Base-by-base conservation (phyloP, 139 green algal species). In the Ulvella scutata region DNA sequence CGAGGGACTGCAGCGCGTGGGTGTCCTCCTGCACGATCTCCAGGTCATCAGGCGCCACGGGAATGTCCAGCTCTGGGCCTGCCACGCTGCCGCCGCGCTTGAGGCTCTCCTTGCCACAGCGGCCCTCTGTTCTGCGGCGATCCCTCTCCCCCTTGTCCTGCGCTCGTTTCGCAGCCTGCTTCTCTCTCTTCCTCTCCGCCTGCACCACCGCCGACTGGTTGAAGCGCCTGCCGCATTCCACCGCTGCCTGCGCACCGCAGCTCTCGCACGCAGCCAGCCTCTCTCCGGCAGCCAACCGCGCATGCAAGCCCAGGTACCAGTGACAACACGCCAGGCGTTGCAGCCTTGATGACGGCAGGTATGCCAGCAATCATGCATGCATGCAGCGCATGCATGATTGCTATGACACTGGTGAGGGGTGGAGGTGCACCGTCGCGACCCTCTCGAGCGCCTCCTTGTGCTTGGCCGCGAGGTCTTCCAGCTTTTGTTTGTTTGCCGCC, bases 1-100 rank as follows among this genome's bases (percentile, higher is more conserved):
- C 43, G n/a, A 78, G 76, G 37, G 72, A 43, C 20, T 74, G 62
- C 37, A 79, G 76, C 75, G 82, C 74, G 51, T 72, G 73, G 10
- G 43, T 21, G 34, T 85, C 78, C 38, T 85, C 81, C 61, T 78
- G 38, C 37, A 79, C 38, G 34, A 82, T 37, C n/a, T 85, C 80
- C 29, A 78, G 40, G 80, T 85, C 80, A 43, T 85, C 80, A 38
- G 67, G 26, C 17, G 44, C 4, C 37, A 40, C 4, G 37, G 37
- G 33, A 67, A 37, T 26, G 0, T 36, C 51, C 20, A 26, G n/a
- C n/a, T 67, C 51, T 26, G 17, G 9, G 6, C 31, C 51, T 0
- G 33, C 51, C 13, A 0, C 1, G n/a, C n/a, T 23, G n/a, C n/a
- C 51, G 51, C 51, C 20, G 51, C 51, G 51, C 35, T 77, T 76